phyloP scores from a whole-genome alignment of 1,139 yeast species.

The Suhomyces terraborum region DNA sequence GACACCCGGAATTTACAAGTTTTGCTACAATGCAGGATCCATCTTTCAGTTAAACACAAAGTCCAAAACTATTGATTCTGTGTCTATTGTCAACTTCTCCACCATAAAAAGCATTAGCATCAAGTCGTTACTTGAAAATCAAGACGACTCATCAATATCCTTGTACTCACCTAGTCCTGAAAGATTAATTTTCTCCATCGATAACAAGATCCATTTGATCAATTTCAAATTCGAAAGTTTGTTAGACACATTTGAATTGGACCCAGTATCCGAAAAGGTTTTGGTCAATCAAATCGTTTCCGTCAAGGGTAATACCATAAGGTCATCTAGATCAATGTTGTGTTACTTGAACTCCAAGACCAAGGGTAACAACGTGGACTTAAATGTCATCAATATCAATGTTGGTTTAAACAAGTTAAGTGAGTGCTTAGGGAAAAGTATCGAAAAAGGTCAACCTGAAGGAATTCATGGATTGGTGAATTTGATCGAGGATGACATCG shows the following conservation, averaged over 20 bases:
- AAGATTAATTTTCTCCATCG: slow-evolving; percentile 45
- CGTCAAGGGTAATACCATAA: slow-evolving; percentile 47
- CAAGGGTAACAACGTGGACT: slow-evolving; percentile 46
- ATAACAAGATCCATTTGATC: slow-evolving; percentile 41
- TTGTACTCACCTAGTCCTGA: slow-evolving; percentile 45
- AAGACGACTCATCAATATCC: slow-evolving; percentile 21
- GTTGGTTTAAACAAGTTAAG: slow-evolving; percentile 71
- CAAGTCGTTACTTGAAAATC: slow-evolving; percentile 20
- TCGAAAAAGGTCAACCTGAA: slow-evolving; percentile 23
- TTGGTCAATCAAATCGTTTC: slow-evolving; percentile 38
- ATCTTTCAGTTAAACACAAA: slow-evolving; percentile 29
- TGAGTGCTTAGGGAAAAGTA: slow-evolving; percentile 72
- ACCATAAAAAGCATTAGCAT: slow-evolving; percentile 25
- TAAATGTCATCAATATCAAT: slow-evolving; percentile 54
- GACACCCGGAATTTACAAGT: slow-evolving; percentile 15
- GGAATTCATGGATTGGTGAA: slow-evolving; percentile 21
- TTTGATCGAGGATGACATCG: slow-evolving; percentile 24
- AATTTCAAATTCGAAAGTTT: slow-evolving; percentile 49
- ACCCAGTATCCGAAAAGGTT: slow-evolving; percentile 24
- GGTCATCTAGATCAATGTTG: slow-evolving; percentile 44
- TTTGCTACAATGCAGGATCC: slow-evolving; percentile 30
- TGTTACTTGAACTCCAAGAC: slow-evolving; percentile 43
- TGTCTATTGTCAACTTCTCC: slow-evolving; percentile 28
- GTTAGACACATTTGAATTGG: slow-evolving; percentile 36
- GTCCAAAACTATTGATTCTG: slow-evolving; percentile 21